Base-by-base conservation (phyloP, 352 stramenopile genomes). In the Pythium periplocum region DNA sequence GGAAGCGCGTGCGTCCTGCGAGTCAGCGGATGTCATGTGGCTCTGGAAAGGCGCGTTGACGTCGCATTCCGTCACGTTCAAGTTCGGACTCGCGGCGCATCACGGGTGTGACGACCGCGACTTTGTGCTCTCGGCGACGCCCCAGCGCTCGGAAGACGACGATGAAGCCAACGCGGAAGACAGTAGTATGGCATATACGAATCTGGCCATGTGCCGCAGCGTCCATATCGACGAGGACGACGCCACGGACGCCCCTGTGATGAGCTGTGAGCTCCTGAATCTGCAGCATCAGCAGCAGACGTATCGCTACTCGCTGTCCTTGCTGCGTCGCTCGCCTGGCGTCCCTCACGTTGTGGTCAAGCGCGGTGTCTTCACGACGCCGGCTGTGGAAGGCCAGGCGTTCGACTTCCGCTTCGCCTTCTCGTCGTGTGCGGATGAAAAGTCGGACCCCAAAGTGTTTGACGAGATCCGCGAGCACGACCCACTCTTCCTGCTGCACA, bases 401-500 rank as follows among this genome's bases (percentile, higher is more conserved):
- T 71, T 78, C 39, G 75, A 73, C 54, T 95, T 90, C 59, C 68
- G 79, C 50, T 71, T 95, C 45, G 75, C 68, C 9, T 90, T 95
- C 54, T 79, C 78, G 4, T 95, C 84, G 6, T 95, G 84, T 54
- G 82, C 82, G 2, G 84, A 95, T 50, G 81, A 95, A 68, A 50
- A 73, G 5, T 91, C 84, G 5, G 76, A 95, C 53, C 82, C 84
- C 51, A 52, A 50, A 26, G 82, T 87, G 32, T 67, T 64, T 48
- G 64, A 60, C 10, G 62, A 82, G 11, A 90, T 95, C 17, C 65
- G 66, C 42, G 54, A 62, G n/a, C 64, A 92, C 40, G 51, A 86
- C 3, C 67, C 87, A 44, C 62, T 95, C 7, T 78, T 96, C 45
- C 95, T 96, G 54, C 61, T 96, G 55, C 87, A 95, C 66, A 95